Base-by-base conservation (phyloP, 257 asterid species). In the Jacaranda copaia region DNA sequence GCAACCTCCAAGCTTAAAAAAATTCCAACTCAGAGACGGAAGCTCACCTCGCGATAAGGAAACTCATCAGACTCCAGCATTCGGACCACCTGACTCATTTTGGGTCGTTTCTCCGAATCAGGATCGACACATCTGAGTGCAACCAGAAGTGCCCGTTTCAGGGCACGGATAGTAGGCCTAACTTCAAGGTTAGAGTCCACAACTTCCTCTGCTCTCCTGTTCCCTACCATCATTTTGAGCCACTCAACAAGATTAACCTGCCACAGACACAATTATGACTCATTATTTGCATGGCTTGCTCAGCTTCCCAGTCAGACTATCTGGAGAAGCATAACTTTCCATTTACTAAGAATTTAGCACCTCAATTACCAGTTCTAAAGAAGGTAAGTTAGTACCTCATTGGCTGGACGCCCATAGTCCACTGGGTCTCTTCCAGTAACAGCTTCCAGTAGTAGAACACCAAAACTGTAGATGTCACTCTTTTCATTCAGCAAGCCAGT, bases 231-330 rank as follows among this genome's bases (percentile, higher is more conserved):
- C 94, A 85, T 84, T 81, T 95, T 95, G 51, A 95, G 92, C 99
- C 99, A 95, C 88, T 95, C 99, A 39, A 95, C 99, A 66, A 95
- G 99, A 90, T 95, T 88, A 71, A 93, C 97, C 99, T 92, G 87
- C 61, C 79, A 84, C 62, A 43, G 20, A 53, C 59, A 80, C 57
- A 65, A 64, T 55, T 40, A 62, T 46, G 46, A 57, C 45, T 35
- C 55, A 16, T 73, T 40, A 77, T 53, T 25, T 1, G 32, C 32
- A 25, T 2, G 2, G 32, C 32, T 0, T 25, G 32, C 32, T 25
- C 32, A 25, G 2, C 32, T 25, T 25, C 32, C 32, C 32, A 25
- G 32, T 8, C 15, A 43, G 8, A 40, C 19, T 45, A 13, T 46
- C 65, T 59, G 11, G 48, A 49, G 57, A 51, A n/a, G 43, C 14